phyloP scores from a whole-genome alignment of 2,329 filamentous ascomycete genomes.

The Mariannaea sp. region DNA sequence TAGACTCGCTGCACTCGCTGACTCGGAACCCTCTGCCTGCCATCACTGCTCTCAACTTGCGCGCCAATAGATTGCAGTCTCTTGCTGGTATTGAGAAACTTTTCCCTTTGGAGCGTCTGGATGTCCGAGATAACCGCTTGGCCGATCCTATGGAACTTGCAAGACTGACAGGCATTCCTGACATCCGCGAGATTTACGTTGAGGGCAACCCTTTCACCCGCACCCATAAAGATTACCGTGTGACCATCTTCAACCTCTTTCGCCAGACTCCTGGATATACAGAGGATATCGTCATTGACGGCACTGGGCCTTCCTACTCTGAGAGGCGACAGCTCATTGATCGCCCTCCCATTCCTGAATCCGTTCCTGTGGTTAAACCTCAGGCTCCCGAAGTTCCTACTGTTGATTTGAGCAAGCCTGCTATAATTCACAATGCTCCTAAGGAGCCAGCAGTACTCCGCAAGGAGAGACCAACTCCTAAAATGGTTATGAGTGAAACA shows the following conservation, averaged over 20 bases:
- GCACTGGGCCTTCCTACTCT: constrained; percentile 77
- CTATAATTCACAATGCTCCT: constrained; percentile 59
- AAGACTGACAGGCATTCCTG: constrained; percentile 85
- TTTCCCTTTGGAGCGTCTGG: constrained; percentile 84
- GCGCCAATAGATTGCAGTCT: constrained; percentile 84
- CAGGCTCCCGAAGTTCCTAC: constrained; percentile 64
- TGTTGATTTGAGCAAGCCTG: constrained; percentile 70
- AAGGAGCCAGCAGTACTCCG: constrained; percentile 58
- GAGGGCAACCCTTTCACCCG: constrained; percentile 90
- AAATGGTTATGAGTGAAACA: constrained; percentile 61
- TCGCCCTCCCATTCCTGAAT: constrained; percentile 74
- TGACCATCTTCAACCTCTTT: constrained; percentile 96
- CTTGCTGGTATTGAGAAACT: constrained; percentile 89
- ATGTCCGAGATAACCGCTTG: constrained; percentile 87
- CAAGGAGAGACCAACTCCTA: constrained; percentile 62
- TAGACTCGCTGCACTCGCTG: constrained; percentile 88
- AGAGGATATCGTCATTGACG: constrained; percentile 89
- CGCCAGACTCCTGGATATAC: constrained; percentile 85
- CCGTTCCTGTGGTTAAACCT: constrained; percentile 78
- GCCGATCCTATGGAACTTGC: constrained; percentile 92
- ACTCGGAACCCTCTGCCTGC: constrained; percentile 85
- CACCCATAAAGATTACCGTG: constrained; percentile 81
- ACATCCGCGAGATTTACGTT: constrained; percentile 91
- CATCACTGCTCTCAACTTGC: constrained; percentile 89
- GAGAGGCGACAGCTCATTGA: constrained; percentile 87